Conservation (phyloP, 2,329 filamentous ascomycete species). For the Ophiocordyceps camponoti-rufipedis region DNA sequence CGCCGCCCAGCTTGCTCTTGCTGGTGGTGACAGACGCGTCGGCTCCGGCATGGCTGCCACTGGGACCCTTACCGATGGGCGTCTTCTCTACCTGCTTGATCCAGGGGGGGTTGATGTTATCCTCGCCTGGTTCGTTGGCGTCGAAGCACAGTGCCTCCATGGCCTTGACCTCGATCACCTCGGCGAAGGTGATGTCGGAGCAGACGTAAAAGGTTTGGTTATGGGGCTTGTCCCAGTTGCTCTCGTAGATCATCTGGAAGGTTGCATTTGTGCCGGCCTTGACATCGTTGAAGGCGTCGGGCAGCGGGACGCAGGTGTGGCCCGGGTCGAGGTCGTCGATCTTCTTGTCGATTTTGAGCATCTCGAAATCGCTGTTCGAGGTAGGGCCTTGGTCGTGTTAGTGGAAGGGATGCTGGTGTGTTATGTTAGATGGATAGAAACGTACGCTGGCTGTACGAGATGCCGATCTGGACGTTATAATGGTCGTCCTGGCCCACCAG, state of each 20-base stretch:
- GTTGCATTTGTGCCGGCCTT: slow-evolving; percentile 25
- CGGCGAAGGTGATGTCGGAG: slow-evolving; percentile 26
- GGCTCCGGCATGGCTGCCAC: background rate
- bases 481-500: slow-evolving; percentile 34
- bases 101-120: slow-evolving; percentile 3
- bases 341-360: slow-evolving; percentile 11
- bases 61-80: background rate
- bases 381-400: slow-evolving; percentile 15
- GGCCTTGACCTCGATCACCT: slow-evolving; percentile 12
- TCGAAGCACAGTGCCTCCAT: slow-evolving; percentile 23
- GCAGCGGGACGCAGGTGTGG: slow-evolving; percentile 24
- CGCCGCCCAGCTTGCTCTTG: slow-evolving; percentile 3
- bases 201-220: slow-evolving; percentile 30
- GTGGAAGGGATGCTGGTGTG: background rate
- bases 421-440: background rate
- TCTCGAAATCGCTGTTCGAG: slow-evolving; percentile 20
- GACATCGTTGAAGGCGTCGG: slow-evolving; percentile 13
- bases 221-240: slow-evolving; percentile 21
- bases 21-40: slow-evolving; percentile 1
- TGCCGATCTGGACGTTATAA: slow-evolving; percentile 27
- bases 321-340: slow-evolving; percentile 24
- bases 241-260: slow-evolving; percentile 27
- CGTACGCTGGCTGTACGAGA: slow-evolving; percentile 30
- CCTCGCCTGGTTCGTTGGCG: slow-evolving; percentile 13
- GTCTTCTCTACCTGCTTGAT: slow-evolving; percentile 2